Conservation (phyloP, 2,329 filamentous ascomycete species). For the Ascosphaera apis region DNA sequence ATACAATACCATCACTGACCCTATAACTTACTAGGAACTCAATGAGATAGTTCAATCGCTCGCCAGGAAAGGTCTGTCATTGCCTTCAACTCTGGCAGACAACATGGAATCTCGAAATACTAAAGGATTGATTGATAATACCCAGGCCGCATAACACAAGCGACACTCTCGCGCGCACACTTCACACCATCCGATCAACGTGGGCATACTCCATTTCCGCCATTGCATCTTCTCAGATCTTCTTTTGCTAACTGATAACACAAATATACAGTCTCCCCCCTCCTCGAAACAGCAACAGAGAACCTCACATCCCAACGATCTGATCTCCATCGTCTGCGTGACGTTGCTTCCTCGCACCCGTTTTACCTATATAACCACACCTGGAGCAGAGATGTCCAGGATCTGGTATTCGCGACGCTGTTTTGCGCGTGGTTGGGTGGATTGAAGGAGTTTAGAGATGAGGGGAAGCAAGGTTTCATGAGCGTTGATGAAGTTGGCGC, state of each 20-base stretch:
- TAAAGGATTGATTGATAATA: conserved; percentile 2
- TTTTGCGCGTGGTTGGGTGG: conserved; percentile 62
- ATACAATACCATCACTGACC: conserved; percentile 2
- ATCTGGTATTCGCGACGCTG: conserved; percentile 38
- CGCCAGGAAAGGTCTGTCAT: conserved; percentile 42
- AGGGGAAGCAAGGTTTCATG: conserved; percentile 44
- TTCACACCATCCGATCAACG: conserved; percentile 48
- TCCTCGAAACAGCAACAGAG: conserved; percentile 46
- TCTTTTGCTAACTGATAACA: neutral
- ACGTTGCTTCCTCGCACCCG: conserved; percentile 59
- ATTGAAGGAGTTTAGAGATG: conserved; percentile 31
- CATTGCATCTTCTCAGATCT: neutral
- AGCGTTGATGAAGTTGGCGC: conserved; percentile 73
- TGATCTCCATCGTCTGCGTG: conserved; percentile 45
- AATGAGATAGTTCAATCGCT: conserved; percentile 59
- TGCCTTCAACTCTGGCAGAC: neutral
- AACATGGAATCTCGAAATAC: conserved; percentile 1
- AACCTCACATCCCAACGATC: conserved; percentile 50
- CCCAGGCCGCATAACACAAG: conserved; percentile 50
- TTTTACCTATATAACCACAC: conserved; percentile 96
- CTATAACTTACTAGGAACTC: conserved; percentile 33
- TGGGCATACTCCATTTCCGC: conserved; percentile 16
- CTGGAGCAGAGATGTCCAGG: conserved; percentile 70
- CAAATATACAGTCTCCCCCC: conserved; percentile 32
- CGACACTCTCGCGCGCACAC: conserved; percentile 70